Evolutionary conservation across 768 basidiomycete genomes (phyloP), one percentile per base, ranked within the genome.

Genomic region (Chiua virens): DNA sequence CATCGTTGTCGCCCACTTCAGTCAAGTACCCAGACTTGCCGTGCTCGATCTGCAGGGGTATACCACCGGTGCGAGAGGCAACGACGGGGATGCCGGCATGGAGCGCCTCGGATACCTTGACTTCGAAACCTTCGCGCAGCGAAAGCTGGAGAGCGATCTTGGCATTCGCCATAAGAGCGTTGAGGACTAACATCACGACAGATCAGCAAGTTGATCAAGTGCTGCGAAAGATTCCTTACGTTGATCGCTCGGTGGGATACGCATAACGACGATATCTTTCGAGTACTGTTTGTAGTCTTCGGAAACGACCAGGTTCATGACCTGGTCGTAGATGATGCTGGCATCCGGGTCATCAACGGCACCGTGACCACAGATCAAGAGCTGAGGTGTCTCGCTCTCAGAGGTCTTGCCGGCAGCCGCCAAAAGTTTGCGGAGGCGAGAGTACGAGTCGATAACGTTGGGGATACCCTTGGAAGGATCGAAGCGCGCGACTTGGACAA

Each of bases 301-400:
- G 0, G 75, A 75, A 45, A 67, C 61, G 39, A 91, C 77, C 55
- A 86, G 71, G 54, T 81, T 78, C 63, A 87, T 78, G 55, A 85
- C 76, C 64, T 90, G 79, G 57, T 92, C 90, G 66, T 92, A 92
- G 69, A 92, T 92, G 74, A 90, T 89, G 70, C 85, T 90, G 14
- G 92, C 92, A 75, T 97, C 92, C 15, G 92, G 94, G 69, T 97
- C 94, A 60, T 97, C 94, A 53, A 97, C 92, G 23, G 88, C 89
- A 47, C 92, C 92, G 66, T 97, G 94, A 20, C 94, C 94, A 67
- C 89, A 91, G 57, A 92, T 70, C 61, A 92, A 73, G 57, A 92
- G 70, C 66, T 92, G 90, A 49, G 90, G 90, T 38, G 76, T 74
- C 5, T 83, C 76, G 7, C 80, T 75, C 32, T 73, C 73, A 13